These are phyloP conservation scores for Fraxinus quadrangulata DNA, from an alignment of 257 asterid species.

Conservation along the genomic window DNA sequence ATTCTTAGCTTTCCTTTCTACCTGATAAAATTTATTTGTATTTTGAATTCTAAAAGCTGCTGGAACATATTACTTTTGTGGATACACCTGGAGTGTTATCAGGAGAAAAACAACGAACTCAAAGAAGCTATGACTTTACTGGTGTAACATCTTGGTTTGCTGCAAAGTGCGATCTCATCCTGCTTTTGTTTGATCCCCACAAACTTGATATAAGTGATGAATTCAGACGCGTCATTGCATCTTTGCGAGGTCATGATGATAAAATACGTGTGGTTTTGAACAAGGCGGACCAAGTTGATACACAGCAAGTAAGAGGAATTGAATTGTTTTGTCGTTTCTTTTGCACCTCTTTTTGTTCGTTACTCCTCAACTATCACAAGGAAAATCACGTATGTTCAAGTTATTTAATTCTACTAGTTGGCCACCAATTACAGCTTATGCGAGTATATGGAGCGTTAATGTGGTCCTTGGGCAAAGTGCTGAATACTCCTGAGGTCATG, in stretches of 20 bases:
- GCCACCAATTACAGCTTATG: slow-evolving; percentile 70
- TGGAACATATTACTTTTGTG: slow-evolving; percentile 94
- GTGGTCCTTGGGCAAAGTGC: slow-evolving; percentile 99
- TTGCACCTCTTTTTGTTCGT: neutral
- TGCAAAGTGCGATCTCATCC: slow-evolving; percentile 83
- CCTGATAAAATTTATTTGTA: slow-evolving; percentile 11
- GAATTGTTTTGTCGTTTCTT: slow-evolving; percentile 10
- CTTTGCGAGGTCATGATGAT: slow-evolving; percentile 94
- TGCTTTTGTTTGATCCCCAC: slow-evolving; percentile 94
- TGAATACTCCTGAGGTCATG: slow-evolving; percentile 89
- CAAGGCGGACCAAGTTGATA: slow-evolving; percentile 97
- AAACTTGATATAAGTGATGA: slow-evolving; percentile 97
- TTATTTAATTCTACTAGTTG: slow-evolving; percentile 12
- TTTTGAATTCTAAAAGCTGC: slow-evolving; percentile 53
- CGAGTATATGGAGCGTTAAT: slow-evolving; percentile 96
- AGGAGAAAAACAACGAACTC: slow-evolving; percentile 96
- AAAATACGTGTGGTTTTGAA: slow-evolving; percentile 94
- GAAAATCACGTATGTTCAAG: no score
- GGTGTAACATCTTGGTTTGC: slow-evolving; percentile 99
- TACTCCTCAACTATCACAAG: neutral
- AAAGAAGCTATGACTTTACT: slow-evolving; percentile 93
- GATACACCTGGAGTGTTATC: slow-evolving; percentile 97
- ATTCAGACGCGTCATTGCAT: slow-evolving; percentile 86
- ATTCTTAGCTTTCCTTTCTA: neutral
- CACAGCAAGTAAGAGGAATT: slow-evolving; percentile 65